Evolutionary conservation across 306 rosid genomes (phyloP).

Genomic region (Vigna angularis): DNA sequence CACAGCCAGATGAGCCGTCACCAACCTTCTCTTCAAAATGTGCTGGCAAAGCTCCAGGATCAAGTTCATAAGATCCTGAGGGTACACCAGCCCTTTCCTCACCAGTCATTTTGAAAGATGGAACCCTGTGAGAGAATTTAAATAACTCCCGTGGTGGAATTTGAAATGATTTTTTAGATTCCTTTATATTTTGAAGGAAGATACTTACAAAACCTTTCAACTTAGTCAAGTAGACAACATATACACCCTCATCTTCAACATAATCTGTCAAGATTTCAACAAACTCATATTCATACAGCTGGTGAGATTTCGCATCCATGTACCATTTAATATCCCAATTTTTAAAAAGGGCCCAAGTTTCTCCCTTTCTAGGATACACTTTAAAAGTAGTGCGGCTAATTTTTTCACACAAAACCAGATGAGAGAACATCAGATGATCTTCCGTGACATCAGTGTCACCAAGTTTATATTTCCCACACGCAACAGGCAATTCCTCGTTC

Average conservation of each 20-base stretch:
- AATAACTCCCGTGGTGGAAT: conserved; percentile 61
- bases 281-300: conserved; percentile 62
- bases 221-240: conserved; percentile 60
- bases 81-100: conserved; percentile 75
- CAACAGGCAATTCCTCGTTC: conserved; percentile 61
- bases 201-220: conserved; percentile 78
- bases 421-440: conserved; percentile 74
- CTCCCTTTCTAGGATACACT: conserved; percentile 80
- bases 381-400: conserved; percentile 44
- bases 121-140: conserved; percentile 92
- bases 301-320: conserved; percentile 49
- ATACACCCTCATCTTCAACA: conserved; percentile 53
- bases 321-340: conserved; percentile 80
- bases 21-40: conserved; percentile 47
- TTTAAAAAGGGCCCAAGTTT: conserved; percentile 88
- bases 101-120: conserved; percentile 74
- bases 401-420: conserved; percentile 56
- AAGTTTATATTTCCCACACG: conserved; percentile 73
- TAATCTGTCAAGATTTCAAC: conserved; percentile 76
- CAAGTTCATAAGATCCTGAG: conserved; percentile 75
- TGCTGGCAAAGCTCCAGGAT: conserved; percentile 75
- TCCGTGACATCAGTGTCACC: conserved; percentile 48
- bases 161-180: conserved; percentile 43
- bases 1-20: conserved; percentile 13
- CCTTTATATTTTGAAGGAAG: conserved; percentile 55